Evolutionary conservation across 169 alveolate species (phyloP), one percentile per base, ranked within the genome.

Genomic region (Besnoitia besnoiti): DNA sequence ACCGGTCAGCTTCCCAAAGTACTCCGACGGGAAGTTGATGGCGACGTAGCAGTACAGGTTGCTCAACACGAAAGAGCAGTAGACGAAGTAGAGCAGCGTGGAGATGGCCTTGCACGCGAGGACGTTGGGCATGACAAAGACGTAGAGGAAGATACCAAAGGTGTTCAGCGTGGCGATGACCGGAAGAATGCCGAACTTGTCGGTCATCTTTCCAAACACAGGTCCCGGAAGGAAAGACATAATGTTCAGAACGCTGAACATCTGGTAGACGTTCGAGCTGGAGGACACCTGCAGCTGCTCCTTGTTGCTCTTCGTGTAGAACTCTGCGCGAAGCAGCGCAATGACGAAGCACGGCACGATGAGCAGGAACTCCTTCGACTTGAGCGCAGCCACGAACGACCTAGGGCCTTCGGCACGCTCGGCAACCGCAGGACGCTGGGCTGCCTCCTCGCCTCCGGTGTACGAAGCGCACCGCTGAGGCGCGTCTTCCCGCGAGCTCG

Each of bases 171-270:
- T 21, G 14, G 49, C 8, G 39, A 93, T 27, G 24, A 88, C 93
- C 40, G 77, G 47, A 0, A 88, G 51, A 30, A 90, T 88, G 1
- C 95, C 95, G 39, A 67, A 93, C 46, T 16, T 46, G 39, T 93
- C 95, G 39, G 88, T 77, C 8, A 93, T 21, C 35, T 73, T 47
- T 4, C 95, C 95, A n/a, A 93, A 88, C 24, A 93, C 14, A 30
- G 95, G 95, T 51, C 93, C 95, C 10, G 95, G 95, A 19, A 88
- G 40, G 51, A 93, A 93, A 35, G 93, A 87, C 19, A 90, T 14
- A 33, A 93, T 90, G 40, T 93, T 93, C 50, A 87, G 35, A 3
- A 93, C 51, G 30, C 92, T 85, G 61, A 93, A 93, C 79, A 89
- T 37, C 49, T 89, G 91, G 37, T 89, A 88, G 4, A 93, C 76